Conservation (phyloP, 2,329 filamentous ascomycete species). For the Aspergillus neotritici region DNA sequence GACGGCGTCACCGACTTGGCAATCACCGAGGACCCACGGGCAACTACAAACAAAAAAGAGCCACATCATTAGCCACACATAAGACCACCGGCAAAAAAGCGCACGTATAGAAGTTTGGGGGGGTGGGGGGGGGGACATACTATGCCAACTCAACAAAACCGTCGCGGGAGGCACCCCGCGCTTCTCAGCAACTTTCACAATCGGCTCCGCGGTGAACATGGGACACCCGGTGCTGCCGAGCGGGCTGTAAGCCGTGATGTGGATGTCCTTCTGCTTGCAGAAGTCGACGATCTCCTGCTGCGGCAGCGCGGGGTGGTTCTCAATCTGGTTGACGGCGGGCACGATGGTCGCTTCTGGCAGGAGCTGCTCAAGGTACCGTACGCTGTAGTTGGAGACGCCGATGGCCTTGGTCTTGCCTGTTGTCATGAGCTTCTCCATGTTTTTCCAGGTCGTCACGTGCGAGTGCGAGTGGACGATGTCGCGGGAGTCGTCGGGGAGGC, state of each 20-base stretch:
- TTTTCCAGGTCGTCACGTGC: constrained; percentile 72
- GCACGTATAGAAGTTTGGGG: too few relatives aligned
- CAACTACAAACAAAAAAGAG: constrained; percentile 21
- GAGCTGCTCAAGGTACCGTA: constrained; percentile 50
- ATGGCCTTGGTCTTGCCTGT: constrained; percentile 53
- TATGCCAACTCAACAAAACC: constrained; percentile 42
- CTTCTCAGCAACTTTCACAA: constrained; percentile 39
- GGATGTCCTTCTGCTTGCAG: constrained; percentile 47
- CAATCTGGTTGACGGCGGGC: constrained; percentile 74
- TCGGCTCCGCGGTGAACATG: constrained; percentile 37
- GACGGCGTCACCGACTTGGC: constrained; percentile 39
- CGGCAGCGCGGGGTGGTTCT: constrained; percentile 67
- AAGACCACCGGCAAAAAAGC: not conserved
- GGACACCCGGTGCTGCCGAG: constrained; percentile 41
- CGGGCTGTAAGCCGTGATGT: constrained; percentile 49
- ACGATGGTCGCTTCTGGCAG: constrained; percentile 53
- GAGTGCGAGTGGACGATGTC: constrained; percentile 65
- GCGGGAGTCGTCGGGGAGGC: constrained; percentile 64
- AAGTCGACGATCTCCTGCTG: constrained; percentile 50
- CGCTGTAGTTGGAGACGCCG: constrained; percentile 56
- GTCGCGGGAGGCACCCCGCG: constrained; percentile 35
- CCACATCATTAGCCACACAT: not conserved
- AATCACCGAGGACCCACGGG: constrained; percentile 37
- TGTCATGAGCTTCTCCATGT: constrained; percentile 55
- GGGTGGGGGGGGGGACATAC: constrained; percentile 26